Evolutionary conservation across 805 yeast genomes (phyloP), one percentile per base, ranked within the genome.

Genomic region (Candida sonorensis): DNA sequence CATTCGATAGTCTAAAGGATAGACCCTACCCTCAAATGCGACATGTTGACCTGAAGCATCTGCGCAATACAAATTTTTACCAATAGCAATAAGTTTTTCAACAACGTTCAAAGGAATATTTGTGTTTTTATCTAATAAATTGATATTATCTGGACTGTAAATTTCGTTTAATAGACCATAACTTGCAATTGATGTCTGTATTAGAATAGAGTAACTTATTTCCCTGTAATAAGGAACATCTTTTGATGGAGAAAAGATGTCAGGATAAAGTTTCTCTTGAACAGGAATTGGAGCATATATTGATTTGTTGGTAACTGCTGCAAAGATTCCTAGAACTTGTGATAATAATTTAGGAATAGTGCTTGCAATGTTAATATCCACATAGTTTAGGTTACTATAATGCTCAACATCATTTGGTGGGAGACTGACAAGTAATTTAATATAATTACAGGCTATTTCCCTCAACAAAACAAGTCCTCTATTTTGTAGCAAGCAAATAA

Each of bases 401-500:
- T 41, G 36, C 10, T 41, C 23, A 23, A 48, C 32, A 11, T 44
- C 43, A 17, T 38, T 33, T 17, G 30, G 10, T 36, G 47, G 26
- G 40, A 44, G 34, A 14, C 36, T 12, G 19, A 37, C 53, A 45
- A 66, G 26, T 33, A 40, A 4, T 16, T 35, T 19, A 36, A 41
- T 27, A 44, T 57, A 44, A 24, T 39, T 36, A 11, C 42, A 22
- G 2, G 53, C 48, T 8, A 50, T 28, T 4, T 57, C 51, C 25
- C 53, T 55, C 27, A 67, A 46, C 5, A 41, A 44, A 3, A 53
- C 45, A 34, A 66, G 67, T 4, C 77, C 77, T 7, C 69, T 72
- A 26, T 58, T 48, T 44, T 77, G 78, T 35, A 76, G 57, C 27
- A 77, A 64, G n/a, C 68, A 49, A 16, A 76, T 61, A 2, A 60